A percentile compares a stretch with the other conserved stretches of the same genome.
These are phyloP conservation scores for Rhizopus delemar DNA, from an alignment of 371 early-diverging fungal species.

Conservation along the genomic window DNA sequence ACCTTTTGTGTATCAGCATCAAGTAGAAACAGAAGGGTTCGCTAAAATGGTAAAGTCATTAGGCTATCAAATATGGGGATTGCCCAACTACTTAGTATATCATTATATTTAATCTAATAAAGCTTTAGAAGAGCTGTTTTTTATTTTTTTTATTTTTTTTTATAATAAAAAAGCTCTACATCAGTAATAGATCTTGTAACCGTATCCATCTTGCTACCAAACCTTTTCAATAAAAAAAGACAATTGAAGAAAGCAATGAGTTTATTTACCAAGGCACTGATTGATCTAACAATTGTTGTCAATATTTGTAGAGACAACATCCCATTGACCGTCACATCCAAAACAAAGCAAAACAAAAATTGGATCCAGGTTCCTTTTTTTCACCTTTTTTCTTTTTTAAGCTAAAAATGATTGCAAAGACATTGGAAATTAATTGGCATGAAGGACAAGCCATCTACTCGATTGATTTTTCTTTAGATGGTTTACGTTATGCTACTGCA, in stretches of 20 bases:
- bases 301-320: too few relatives aligned
- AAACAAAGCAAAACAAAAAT: background rate
- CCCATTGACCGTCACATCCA: background rate
- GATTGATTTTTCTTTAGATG: conserved; percentile 82
- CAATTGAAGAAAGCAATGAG: too few relatives aligned
- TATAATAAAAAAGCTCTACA: too few relatives aligned
- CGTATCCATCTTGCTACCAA: too few relatives aligned
- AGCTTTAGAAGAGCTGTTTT: too few relatives aligned
- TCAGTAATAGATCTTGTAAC: too few relatives aligned
- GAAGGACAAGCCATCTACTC: conserved; percentile 88
- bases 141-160: too few relatives aligned
- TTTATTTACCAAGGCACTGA: too few relatives aligned
- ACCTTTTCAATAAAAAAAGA: too few relatives aligned
- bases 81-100: conserved; percentile 39
- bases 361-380: background rate
- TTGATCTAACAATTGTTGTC: too few relatives aligned
- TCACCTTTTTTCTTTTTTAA: background rate
- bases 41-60: conserved; percentile 70
- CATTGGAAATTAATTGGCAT: conserved; percentile 95
- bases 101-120: conserved; percentile 25
- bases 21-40: conserved; percentile 77
- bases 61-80: conserved; percentile 48
- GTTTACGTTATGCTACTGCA: conserved; percentile 80
- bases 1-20: conserved; percentile 44
- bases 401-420: conserved; percentile 34